Conservation (phyloP, 2,329 filamentous ascomycete species). For the Ophiostoma perfectum region DNA sequence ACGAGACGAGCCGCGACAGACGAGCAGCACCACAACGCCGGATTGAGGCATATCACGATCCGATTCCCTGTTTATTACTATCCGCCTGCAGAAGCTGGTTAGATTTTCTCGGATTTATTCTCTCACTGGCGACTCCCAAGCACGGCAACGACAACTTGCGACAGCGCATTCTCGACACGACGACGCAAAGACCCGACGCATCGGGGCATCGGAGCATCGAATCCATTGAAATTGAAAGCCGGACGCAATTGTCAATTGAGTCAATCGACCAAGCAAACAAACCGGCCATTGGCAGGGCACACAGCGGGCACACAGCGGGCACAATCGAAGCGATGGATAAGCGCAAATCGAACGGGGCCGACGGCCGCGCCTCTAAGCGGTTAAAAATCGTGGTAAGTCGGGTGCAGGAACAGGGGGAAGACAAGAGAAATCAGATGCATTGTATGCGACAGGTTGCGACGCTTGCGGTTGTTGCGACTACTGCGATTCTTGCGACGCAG, state of each 20-base stretch:
- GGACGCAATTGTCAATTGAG: too few relatives aligned
- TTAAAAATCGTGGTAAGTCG: slow-evolving; percentile 44
- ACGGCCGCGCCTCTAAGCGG: slow-evolving; percentile 50
- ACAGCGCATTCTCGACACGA: neutral
- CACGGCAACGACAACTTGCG: neutral
- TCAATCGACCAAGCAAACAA: too few relatives aligned
- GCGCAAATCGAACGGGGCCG: slow-evolving; percentile 32
- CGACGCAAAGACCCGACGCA: neutral
- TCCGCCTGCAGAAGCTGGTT: too few relatives aligned
- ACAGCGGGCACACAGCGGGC: neutral
- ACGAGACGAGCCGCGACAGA: neutral
- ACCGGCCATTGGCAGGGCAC: neutral
- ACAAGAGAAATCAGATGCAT: neutral
- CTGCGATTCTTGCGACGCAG: neutral
- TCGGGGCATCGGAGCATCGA: neutral
- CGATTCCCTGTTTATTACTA: too few relatives aligned
- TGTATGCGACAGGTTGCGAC: neutral
- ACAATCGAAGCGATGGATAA: slow-evolving; percentile 25
- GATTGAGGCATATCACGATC: too few relatives aligned
- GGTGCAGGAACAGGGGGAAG: neutral
- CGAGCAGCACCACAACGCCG: neutral
- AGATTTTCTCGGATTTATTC: too few relatives aligned
- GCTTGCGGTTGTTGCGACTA: neutral
- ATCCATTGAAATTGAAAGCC: neutral
- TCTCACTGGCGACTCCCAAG: too few relatives aligned